Evolutionary conservation across 1,284 basidiomycete genomes (phyloP).

Genomic region (Melanopsichium pennsylvanicum): DNA sequence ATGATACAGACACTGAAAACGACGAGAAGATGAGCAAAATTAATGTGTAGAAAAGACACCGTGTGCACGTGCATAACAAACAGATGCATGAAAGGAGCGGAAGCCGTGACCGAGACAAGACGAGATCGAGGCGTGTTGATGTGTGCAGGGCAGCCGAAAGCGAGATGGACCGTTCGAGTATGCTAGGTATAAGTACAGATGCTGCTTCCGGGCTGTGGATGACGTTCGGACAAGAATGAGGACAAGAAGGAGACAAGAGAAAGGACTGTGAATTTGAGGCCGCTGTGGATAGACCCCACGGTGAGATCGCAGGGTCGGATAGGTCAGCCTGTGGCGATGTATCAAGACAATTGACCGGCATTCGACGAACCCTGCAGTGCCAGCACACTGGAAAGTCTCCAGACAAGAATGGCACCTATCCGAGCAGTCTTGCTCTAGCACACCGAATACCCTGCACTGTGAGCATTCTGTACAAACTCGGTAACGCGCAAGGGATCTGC

Average conservation of each 20-base stretch:
- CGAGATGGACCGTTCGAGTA: constrained; percentile 22
- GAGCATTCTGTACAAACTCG: no score
- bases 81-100: constrained; percentile 3
- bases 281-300: no score
- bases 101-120: background rate
- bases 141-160: constrained; percentile 13
- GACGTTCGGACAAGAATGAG: background rate
- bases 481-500: no score
- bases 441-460: no score
- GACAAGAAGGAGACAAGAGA: background rate
- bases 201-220: constrained; percentile 17
- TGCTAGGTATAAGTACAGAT: constrained; percentile 26
- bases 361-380: no score
- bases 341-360: no score
- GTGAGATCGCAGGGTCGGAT: no score
- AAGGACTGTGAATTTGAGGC: background rate
- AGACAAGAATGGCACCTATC: no score
- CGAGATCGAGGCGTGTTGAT: constrained; percentile 4
- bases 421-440: no score
- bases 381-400: no score
- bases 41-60: no score
- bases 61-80: constrained; percentile 24
- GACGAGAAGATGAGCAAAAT: background rate
- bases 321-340: no score
- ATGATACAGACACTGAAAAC: constrained; percentile 4